These are phyloP conservation scores for Nigrospora osmanthi DNA, from an alignment of 2,329 filamentous ascomycete genomes.

Conservation along the genomic window DNA sequence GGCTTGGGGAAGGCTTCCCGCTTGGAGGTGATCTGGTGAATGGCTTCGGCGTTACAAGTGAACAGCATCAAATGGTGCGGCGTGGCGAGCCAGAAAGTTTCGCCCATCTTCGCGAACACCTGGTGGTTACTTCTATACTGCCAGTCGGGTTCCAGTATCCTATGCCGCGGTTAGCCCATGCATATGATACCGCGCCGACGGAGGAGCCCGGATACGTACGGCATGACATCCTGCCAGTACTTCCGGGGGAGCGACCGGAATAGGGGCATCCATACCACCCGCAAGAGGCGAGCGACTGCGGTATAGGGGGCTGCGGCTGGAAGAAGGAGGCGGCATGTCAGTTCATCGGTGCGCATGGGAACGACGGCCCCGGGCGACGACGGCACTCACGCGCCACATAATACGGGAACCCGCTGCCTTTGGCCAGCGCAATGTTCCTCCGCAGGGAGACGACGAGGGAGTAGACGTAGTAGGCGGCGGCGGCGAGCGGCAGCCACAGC, in stretches of 20 bases:
- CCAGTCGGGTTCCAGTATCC: constrained; percentile 49
- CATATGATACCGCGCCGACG: neutral
- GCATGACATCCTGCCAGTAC: constrained; percentile 50
- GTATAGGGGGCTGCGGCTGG: constrained; percentile 42
- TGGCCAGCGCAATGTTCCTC: constrained; percentile 40
- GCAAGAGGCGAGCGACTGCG: constrained; percentile 46
- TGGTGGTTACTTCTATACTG: constrained; percentile 46
- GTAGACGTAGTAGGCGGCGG: constrained; percentile 25
- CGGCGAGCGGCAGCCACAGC: constrained; percentile 22
- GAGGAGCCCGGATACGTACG: constrained; percentile 33
- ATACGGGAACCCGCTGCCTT: constrained; percentile 43
- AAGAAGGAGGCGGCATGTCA: constrained; percentile 5
- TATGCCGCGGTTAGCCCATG: constrained; percentile 28
- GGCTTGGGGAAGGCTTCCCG: constrained; percentile 68
- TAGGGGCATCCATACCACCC: constrained; percentile 45
- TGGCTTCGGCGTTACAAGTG: constrained; percentile 56
- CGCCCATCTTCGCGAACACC: constrained; percentile 51
- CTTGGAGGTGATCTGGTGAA: constrained; percentile 56
- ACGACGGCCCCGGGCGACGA: neutral
- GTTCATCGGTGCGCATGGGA: neutral
- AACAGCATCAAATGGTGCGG: constrained; percentile 45
- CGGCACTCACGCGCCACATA: constrained; percentile 41
- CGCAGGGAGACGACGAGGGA: constrained; percentile 24
- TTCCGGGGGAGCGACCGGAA: constrained; percentile 45
- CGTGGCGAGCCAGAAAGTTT: constrained; percentile 58